Conservation (phyloP, 2,329 filamentous ascomycete genomes). For the Aspergillus cejpii region DNA sequence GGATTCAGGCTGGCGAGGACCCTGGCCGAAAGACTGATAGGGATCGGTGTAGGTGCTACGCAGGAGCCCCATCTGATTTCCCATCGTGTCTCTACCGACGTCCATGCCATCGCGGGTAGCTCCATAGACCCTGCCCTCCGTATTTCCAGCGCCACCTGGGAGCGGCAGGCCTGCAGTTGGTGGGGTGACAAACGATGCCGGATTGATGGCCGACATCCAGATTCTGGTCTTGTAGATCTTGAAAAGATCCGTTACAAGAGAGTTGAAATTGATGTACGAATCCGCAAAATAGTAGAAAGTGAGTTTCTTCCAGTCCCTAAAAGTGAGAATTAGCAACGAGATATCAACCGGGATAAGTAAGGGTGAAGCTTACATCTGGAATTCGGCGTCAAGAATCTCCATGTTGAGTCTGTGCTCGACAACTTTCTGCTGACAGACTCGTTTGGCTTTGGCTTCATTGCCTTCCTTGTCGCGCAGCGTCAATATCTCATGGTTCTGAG, state of each 20-base stretch:
- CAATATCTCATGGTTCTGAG: slow-evolving; percentile 83
- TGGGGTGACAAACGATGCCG: slow-evolving; percentile 77
- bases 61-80: slow-evolving; percentile 25
- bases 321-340: slow-evolving; percentile 12
- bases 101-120: slow-evolving; percentile 29
- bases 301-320: slow-evolving; percentile 95
- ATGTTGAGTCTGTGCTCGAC: slow-evolving; percentile 90
- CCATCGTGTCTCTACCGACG: slow-evolving; percentile 22
- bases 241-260: slow-evolving; percentile 92
- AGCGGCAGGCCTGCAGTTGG: slow-evolving; percentile 66
- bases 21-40: slow-evolving; percentile 33
- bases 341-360: background rate
- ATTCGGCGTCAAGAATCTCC: slow-evolving; percentile 98
- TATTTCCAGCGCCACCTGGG: slow-evolving; percentile 58
- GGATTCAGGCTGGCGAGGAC: slow-evolving; percentile 29
- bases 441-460: slow-evolving; percentile 94
- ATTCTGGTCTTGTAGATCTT: slow-evolving; percentile 99
- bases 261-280: slow-evolving; percentile 98
- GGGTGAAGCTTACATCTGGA: slow-evolving; percentile 74
- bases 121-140: slow-evolving; percentile 30
- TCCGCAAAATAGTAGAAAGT: slow-evolving; percentile 99
- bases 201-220: slow-evolving; percentile 99
- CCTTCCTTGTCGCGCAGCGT: slow-evolving; percentile 91
- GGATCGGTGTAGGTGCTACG: slow-evolving; percentile 33
- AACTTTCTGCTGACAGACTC: slow-evolving; percentile 93